Conservation (phyloP, 345 rosid species). For the Gossypium stocksii region DNA sequence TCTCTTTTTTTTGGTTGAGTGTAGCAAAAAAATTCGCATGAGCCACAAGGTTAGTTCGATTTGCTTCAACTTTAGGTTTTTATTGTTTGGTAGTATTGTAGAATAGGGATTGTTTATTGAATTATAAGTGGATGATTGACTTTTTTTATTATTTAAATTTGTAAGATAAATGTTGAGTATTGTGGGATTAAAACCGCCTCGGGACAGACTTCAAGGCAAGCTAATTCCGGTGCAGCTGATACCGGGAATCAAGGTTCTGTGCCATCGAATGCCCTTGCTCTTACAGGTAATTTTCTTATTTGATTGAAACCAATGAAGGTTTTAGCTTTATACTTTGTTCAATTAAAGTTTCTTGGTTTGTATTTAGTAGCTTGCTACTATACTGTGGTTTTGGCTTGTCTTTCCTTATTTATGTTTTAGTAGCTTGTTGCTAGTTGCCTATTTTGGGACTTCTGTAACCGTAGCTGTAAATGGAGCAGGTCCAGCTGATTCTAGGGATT, state of each 20-base stretch:
- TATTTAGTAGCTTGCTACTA: neutral
- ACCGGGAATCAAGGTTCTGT: slow-evolving; percentile 34
- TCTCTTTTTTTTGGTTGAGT: slow-evolving; percentile 3
- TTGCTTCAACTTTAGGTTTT: neutral
- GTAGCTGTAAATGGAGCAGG: slow-evolving; percentile 33
- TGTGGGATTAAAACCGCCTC: slow-evolving; percentile 19
- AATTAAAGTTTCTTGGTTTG: neutral
- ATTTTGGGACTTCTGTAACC: neutral
- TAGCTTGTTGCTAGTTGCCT: neutral
- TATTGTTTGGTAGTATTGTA: neutral
- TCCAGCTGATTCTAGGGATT: slow-evolving; percentile 49
- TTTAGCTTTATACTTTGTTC: neutral
- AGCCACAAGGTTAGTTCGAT: slow-evolving; percentile 71
- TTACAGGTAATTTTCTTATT: slow-evolving; percentile 46
- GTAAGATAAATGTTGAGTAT: slow-evolving; percentile 8
- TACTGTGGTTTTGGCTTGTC: neutral
- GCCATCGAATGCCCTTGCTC: slow-evolving; percentile 59
- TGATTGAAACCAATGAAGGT: neutral
- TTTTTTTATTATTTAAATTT: neutral
- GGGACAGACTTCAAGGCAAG: slow-evolving; percentile 40
- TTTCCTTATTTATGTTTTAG: neutral
- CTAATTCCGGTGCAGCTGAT: slow-evolving; percentile 21
- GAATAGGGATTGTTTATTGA: neutral
- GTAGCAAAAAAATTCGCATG: slow-evolving; percentile 80
- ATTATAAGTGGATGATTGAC: neutral